A percentile compares a stretch with the other conserved stretches of the same genome.
These are phyloP conservation scores for Septoria linicola DNA, from an alignment of 2,329 filamentous ascomycete species.

Conservation along the genomic window DNA sequence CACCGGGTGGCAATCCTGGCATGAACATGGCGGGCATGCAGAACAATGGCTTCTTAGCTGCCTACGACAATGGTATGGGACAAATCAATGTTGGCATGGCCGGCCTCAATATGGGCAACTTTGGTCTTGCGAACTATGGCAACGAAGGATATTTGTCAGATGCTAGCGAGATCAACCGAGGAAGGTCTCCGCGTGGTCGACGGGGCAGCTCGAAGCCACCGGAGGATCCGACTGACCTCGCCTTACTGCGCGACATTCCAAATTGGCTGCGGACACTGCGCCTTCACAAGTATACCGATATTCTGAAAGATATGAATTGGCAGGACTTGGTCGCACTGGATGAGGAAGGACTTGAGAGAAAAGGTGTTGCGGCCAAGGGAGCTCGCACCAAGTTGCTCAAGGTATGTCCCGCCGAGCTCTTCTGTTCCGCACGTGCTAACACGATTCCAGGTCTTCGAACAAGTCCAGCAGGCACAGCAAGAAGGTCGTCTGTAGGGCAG, in stretches of 20 bases:
- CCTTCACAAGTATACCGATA: constrained; percentile 98
- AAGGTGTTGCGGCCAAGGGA: constrained; percentile 91
- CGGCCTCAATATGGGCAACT: constrained; percentile 59
- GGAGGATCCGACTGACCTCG: constrained; percentile 92
- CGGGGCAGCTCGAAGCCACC: constrained; percentile 95
- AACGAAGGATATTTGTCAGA: constrained; percentile 90
- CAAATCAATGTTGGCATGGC: constrained; percentile 67
- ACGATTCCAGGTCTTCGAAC: constrained; percentile 73
- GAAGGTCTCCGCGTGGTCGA: constrained; percentile 86
- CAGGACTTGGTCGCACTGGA: constrained; percentile 87
- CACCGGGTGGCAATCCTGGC: constrained; percentile 51
- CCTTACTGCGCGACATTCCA: constrained; percentile 88
- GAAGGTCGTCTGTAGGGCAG: constrained; percentile 36
- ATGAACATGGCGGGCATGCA: constrained; percentile 64
- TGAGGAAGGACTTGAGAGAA: constrained; percentile 87
- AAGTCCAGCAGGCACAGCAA: constrained; percentile 69
- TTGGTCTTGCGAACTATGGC: constrained; percentile 65
- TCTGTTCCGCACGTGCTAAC: constrained; percentile 35
- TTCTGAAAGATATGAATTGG: constrained; percentile 97
- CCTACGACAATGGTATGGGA: constrained; percentile 65
- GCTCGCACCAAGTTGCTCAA: constrained; percentile 97
- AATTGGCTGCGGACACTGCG: constrained; percentile 92
- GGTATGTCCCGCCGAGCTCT: constrained; percentile 49
- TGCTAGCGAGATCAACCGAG: constrained; percentile 85
- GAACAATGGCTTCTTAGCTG: constrained; percentile 89